Base-by-base conservation (phyloP, 2,329 filamentous ascomycete genomes). In the Diplocarpon rosae region DNA sequence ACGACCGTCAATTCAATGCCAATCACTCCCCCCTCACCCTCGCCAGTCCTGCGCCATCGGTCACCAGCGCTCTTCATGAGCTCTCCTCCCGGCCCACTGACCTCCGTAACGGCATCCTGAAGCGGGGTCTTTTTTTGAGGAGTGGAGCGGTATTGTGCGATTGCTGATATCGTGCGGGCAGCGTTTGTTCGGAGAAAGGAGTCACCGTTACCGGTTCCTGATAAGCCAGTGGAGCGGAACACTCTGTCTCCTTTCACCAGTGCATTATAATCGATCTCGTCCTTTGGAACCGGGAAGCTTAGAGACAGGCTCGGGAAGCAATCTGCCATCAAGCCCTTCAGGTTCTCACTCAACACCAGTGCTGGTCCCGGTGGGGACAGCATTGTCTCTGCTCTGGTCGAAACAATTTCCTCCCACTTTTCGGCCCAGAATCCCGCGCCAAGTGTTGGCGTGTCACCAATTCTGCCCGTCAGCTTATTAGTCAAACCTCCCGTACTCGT, bases 341-440 rank as follows among this genome's bases (percentile, higher is more conserved):
- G 53, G 1, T 68, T 60, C 1, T 63, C 62, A 2, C 66, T 64
- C 17, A 75, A 50, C 20, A 65, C 54, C 12, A 73, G 57, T 0
- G 56, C 60, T 42, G 64, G 63, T 0, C 62, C 49, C 15, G 51
- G 37, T 42, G 52, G 50, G 10, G 33, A 47, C 24, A 54, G 13
- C 7, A 51, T 24, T 14, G 33, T 46, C 45, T 56, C 53, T 44
- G 32, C 42, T 14, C 45, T 50, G 1, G 59, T 63, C 6, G 62
- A 56, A 31, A 65, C 62, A 1, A 62, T 63, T 1, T 68, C 64
- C 45, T 80, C 74, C 86, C 86, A 94, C 54, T 88, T 76, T 60
- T 93, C 88, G 0, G 88, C 86, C 86, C 87, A 95, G 63, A 88
- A 95, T 0, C 88, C 88, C 1, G 87, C 83, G 0, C 88, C 88